Evolutionary conservation across 2,329 filamentous ascomycete species (phyloP), one percentile per base, ranked within the genome.

Genomic region (Fusarium fujikuroi): DNA sequence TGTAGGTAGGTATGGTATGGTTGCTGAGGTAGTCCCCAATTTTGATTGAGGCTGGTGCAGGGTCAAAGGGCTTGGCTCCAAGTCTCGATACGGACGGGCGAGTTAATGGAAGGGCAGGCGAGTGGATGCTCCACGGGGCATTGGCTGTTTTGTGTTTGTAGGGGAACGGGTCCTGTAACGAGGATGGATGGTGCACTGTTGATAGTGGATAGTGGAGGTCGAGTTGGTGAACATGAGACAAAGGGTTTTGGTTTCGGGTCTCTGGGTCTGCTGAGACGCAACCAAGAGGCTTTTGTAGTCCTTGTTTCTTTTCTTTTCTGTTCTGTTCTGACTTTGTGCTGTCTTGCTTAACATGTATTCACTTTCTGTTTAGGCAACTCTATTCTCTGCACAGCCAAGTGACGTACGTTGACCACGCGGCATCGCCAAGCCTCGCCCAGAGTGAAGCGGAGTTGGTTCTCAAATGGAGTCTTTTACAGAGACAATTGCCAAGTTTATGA

Each of bases 1-100:
- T 60, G 67, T 54, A 40, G 63, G 72, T 60, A 50, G 63, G 72
- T 60, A 50, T 42, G 43, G 60, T 47, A 21, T 30, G 44, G 60
- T 53, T 56, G 66, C 70, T 64, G 44, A 69, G 66, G 47, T 67
- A 57, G 73, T 75, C 74, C 70, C 70, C 74, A 77, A 77, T 77
- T 76, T 73, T 74, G 75, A 78, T 71, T 75, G 75, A 77, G 76
- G 76, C 72, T 77, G 75, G 75, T 57, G 69, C 73, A 74, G 73
- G 54, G 40, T 58, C 54, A 50, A 42, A 56, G 37, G 67, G 74
- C 75, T 70, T 77, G 70, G 75, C 73, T 73, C 34, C 60, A 50
- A 63, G 50, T 70, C 61, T 75, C 65, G 66, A 75, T 57, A 69
- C 36, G 59, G 61, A 34, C 53, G 60, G 25, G 47, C 39, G 37